These are phyloP conservation scores for Ustilaginoidea virens DNA, from an alignment of 2,329 filamentous ascomycete species.

Conservation along the genomic window DNA sequence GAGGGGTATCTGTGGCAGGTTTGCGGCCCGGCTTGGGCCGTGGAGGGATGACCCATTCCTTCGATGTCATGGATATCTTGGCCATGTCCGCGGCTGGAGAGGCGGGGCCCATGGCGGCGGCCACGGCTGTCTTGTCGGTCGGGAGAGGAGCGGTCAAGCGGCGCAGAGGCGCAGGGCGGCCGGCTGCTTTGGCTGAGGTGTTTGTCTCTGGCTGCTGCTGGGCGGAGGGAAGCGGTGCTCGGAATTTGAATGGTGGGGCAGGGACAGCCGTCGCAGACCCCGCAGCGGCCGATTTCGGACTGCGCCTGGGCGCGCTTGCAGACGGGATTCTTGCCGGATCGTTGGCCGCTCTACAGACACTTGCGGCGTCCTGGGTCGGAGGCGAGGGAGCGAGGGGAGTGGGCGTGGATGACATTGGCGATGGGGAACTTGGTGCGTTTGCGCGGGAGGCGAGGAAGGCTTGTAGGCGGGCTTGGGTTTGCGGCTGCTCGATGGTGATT, in stretches of 20 bases:
- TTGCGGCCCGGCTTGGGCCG: constrained; percentile 84
- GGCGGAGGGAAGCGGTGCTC: constrained; percentile 11
- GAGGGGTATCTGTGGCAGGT: constrained; percentile 81
- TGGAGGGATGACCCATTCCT: constrained; percentile 75
- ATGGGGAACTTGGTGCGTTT: no score
- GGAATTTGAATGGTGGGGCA: constrained; percentile 8
- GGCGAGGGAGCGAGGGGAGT: constrained; percentile 9
- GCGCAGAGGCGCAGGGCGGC: constrained; percentile 10
- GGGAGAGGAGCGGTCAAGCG: constrained; percentile 18
- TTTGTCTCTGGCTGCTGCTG: constrained; percentile 7
- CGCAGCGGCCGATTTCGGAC: constrained; percentile 1
- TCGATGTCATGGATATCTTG: constrained; percentile 53
- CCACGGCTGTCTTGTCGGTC: constrained; percentile 30
- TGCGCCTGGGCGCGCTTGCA: neutral
- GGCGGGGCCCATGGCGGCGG: constrained; percentile 27
- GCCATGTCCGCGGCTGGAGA: constrained; percentile 24
- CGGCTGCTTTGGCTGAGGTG: constrained; percentile 12
- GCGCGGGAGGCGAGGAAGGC: no score
- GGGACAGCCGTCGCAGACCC: constrained; percentile 6
- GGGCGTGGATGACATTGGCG: constrained; percentile 6
- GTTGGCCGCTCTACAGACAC: neutral
- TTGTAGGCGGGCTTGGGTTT: constrained; percentile 3
- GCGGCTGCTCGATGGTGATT: constrained; percentile 3
- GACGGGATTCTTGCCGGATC: constrained; percentile 2
- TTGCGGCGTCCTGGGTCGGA: constrained; percentile 2